phyloP scores from a whole-genome alignment of 768 basidiomycete species.

The Russula sp. region DNA sequence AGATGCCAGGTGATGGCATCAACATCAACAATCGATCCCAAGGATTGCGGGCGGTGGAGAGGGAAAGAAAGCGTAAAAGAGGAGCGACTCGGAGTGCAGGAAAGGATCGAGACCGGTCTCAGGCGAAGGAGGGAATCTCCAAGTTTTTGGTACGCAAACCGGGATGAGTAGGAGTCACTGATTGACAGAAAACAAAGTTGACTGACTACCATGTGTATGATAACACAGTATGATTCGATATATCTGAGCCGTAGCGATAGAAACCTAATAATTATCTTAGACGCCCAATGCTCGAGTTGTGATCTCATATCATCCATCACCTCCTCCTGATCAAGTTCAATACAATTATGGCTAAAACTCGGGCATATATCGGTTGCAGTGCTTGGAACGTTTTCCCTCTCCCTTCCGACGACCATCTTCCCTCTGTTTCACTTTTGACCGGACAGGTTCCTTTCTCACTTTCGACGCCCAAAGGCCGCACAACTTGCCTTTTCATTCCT shows the following conservation, averaged over 20 bases:
- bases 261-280: not conserved
- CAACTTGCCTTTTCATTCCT: conserved; percentile 36
- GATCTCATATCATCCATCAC: not conserved
- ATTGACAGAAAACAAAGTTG: too few species aligned
- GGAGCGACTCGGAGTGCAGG: conserved; percentile 34
- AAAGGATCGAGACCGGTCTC: conserved; percentile 21
- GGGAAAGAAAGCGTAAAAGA: conserved; percentile 35
- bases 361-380: not conserved
- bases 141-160: conserved; percentile 44
- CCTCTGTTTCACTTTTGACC: conserved; percentile 11
- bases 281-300: not conserved
- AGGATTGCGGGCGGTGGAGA: conserved; percentile 27
- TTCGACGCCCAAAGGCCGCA: conserved; percentile 35
- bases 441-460: conserved; percentile 29
- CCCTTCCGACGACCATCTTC: conserved; percentile 12
- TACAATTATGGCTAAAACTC: not conserved
- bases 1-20: conserved; percentile 37
- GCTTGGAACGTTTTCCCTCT: not conserved
- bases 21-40: not conserved
- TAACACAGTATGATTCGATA: too few species aligned
- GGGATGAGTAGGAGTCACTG: not conserved
- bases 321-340: not conserved
- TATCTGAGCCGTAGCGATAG: conserved; percentile 5
- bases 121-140: conserved; percentile 42
- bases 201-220: too few species aligned